Conservation (phyloP, 768 basidiomycete species). For the Phylloporus sp. region DNA sequence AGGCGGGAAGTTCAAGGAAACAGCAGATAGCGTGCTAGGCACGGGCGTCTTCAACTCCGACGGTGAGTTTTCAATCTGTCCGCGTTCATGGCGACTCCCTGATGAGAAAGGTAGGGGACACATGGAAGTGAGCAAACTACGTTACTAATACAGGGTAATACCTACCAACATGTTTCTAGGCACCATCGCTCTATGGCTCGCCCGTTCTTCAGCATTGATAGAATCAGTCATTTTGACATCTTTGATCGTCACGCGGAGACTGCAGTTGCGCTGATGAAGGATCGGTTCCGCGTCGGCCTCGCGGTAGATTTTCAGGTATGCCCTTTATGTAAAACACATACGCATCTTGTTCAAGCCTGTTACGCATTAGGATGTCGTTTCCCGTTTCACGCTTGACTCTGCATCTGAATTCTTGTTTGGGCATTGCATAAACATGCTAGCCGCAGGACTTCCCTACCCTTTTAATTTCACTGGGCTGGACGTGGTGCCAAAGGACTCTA, state of each 20-base stretch:
- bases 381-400: slow-evolving; percentile 49
- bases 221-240: slow-evolving; percentile 59
- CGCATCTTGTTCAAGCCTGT: neutral
- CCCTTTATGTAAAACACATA: neutral
- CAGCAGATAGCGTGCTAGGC: slow-evolving; percentile 38
- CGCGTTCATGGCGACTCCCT: neutral
- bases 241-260: slow-evolving; percentile 53
- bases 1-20: slow-evolving; percentile 33
- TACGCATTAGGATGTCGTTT: slow-evolving; percentile 37
- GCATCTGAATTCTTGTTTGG: slow-evolving; percentile 55
- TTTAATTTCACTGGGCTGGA: slow-evolving; percentile 15
- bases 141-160: neutral
- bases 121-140: slow-evolving; percentile 55
- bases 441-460: slow-evolving; percentile 37
- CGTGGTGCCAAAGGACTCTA: slow-evolving; percentile 7
- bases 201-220: slow-evolving; percentile 64
- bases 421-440: slow-evolving; percentile 38
- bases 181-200: slow-evolving; percentile 67
- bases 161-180: slow-evolving; percentile 26
- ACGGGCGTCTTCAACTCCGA: slow-evolving; percentile 57
- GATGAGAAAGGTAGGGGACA: slow-evolving; percentile 42
- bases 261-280: slow-evolving; percentile 42
- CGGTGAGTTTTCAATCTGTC: slow-evolving; percentile 25
- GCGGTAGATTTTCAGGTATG: slow-evolving; percentile 59
- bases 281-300: slow-evolving; percentile 42